Conservation (phyloP, 2,329 filamentous ascomycete genomes). For the Westerdykella ornata region DNA sequence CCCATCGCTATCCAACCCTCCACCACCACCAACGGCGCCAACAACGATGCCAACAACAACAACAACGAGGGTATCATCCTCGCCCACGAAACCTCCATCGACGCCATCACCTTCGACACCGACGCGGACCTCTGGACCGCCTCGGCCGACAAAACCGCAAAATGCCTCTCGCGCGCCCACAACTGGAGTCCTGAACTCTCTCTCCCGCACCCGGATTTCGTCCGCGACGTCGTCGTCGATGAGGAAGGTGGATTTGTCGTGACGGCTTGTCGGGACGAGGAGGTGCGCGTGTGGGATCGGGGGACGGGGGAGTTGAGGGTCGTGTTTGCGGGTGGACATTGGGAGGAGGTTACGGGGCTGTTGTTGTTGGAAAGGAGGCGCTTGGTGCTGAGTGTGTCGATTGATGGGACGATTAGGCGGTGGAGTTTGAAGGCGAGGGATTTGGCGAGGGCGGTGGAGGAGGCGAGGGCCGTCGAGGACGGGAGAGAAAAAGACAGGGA, state of each 20-base stretch:
- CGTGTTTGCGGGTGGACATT: conserved; percentile 70
- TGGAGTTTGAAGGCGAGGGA: conserved; percentile 67
- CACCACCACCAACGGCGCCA: not conserved
- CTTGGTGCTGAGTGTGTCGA: conserved; percentile 70
- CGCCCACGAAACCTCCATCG: conserved; percentile 86
- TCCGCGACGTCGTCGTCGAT: conserved; percentile 68
- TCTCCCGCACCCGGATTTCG: conserved; percentile 80
- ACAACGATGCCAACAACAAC: conserved; percentile 13
- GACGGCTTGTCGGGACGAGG: conserved; percentile 85
- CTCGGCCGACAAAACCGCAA: conserved; percentile 81
- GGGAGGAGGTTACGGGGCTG: conserved; percentile 83
- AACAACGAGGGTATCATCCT: conserved; percentile 46
- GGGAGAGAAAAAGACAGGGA: conserved; percentile 46
- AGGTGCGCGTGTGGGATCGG: conserved; percentile 82
- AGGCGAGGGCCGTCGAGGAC: conserved; percentile 42
- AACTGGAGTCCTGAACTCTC: conserved; percentile 65
- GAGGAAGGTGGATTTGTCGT: conserved; percentile 68
- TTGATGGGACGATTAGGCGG: conserved; percentile 79
- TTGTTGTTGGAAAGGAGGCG: conserved; percentile 51
- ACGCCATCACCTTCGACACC: conserved; percentile 67
- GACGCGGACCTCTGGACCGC: conserved; percentile 83
- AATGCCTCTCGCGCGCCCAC: conserved; percentile 64
- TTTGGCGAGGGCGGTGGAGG: conserved; percentile 51
- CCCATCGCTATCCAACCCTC: conserved; percentile 48
- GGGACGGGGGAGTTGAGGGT: conserved; percentile 65